phyloP scores from a whole-genome alignment of 306 rosid genomes.

The Fragaria ananassa region DNA sequence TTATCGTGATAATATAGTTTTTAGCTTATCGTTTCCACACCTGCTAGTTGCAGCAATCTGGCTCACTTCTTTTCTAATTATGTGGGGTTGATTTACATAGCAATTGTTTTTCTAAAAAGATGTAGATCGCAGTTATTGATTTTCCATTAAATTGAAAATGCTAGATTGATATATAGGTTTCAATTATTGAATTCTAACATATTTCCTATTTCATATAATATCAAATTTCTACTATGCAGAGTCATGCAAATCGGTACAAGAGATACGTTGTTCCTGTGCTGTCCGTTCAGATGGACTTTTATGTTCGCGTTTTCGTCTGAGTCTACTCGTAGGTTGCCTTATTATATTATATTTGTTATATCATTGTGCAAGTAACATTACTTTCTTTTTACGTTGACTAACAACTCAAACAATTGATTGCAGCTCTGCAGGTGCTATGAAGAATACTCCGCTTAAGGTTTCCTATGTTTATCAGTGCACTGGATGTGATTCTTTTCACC shows the following conservation, averaged over 20 bases:
- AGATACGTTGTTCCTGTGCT: conserved; percentile 94
- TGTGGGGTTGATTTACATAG: background rate
- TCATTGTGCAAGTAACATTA: background rate
- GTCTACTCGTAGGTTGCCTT: conserved; percentile 62
- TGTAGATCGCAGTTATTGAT: background rate
- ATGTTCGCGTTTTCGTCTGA: conserved; percentile 92
- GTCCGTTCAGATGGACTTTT: conserved; percentile 89
- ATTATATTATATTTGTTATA: background rate
- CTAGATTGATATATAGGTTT: background rate
- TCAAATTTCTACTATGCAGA: conserved; percentile 51
- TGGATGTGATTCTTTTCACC: conserved; percentile 97
- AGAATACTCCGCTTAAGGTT: conserved; percentile 90
- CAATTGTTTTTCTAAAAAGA: background rate
- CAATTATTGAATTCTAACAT: background rate
- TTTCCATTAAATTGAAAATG: background rate
- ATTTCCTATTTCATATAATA: background rate
- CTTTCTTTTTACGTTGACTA: conserved; percentile 20
- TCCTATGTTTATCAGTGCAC: conserved; percentile 95
- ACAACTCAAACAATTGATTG: conserved; percentile 34
- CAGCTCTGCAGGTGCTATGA: conserved; percentile 97
- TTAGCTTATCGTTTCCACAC: background rate
- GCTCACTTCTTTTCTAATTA: background rate
- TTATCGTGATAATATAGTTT: background rate
- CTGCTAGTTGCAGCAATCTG: background rate
- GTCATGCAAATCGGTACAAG: conserved; percentile 98